phyloP scores from a whole-genome alignment of 768 basidiomycete species.

The Flagelloscypha sp. region DNA sequence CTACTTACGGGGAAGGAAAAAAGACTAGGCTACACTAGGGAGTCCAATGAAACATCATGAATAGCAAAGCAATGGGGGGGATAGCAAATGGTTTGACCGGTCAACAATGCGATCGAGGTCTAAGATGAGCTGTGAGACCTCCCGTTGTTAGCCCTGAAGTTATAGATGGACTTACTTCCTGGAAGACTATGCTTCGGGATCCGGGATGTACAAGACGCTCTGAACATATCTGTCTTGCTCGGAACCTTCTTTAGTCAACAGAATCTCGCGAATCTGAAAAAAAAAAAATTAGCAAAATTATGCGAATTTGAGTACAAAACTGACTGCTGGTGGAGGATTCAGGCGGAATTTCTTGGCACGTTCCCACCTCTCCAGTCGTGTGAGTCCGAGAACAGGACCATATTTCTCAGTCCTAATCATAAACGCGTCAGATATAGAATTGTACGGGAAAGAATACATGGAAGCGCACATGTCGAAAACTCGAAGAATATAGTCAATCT shows the following conservation, averaged over 20 bases:
- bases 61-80: too few species aligned
- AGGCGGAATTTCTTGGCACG: conserved; percentile 72
- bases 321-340: conserved; percentile 70
- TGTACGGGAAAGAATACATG: not conserved
- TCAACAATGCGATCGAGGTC: too few species aligned
- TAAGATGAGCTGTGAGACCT: too few species aligned
- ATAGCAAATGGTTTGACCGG: too few species aligned
- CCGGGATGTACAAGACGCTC: conserved; percentile 48
- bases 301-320: conserved; percentile 12
- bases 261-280: conserved; percentile 66
- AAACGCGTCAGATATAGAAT: not conserved
- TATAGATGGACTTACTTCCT: too few species aligned
- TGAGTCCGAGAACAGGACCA: conserved; percentile 72
- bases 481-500: conserved; percentile 63
- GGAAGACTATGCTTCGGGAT: too few species aligned
- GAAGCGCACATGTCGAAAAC: conserved; percentile 65
- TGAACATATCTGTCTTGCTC: conserved; percentile 47
- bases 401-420: conserved; percentile 59
- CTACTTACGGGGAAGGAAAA: too few species aligned
- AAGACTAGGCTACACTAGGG: too few species aligned
- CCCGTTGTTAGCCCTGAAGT: too few species aligned
- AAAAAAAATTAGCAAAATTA: conserved; percentile 1
- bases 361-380: conserved; percentile 84
- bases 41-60: too few species aligned
- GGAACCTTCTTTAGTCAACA: conserved; percentile 58